Evolutionary conservation across 331 rosid species (phyloP), one percentile per base, ranked within the genome.

Genomic region (Malus hybrid): DNA sequence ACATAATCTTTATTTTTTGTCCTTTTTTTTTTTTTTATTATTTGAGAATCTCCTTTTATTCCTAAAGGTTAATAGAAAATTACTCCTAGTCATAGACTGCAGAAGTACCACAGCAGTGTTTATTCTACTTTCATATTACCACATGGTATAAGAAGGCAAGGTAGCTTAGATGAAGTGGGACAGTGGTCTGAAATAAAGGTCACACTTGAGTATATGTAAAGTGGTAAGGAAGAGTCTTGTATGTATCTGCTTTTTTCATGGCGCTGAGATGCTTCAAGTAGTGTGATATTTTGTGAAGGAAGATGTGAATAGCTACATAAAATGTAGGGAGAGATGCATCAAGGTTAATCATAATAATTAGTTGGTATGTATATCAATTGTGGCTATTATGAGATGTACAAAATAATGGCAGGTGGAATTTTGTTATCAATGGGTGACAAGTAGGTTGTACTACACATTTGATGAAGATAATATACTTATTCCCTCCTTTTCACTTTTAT

Each of bases 221-320:
- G 73, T 69, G 73, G 18, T 39, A 20, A 15, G 12, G 65, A 28
- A 14, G 20, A 69, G 26, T 68, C 4, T 18, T 67, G 36, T 68
- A 39, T 39, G 57, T 66, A 19, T 66, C 70, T 34, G n/a, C 9
- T n/a, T 66, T 67, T 44, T 42, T 20, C 18, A 12, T 67, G 70
- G 48, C 36, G 10, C 63, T 66, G 53, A 72, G 76, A 50, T 30
- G 55, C 78, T 75, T 64, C 64, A 63, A 28, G 3, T 42, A 15
- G 48, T 33, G 72, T 60, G 12, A 62, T 56, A 39, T 18, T 67
- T 42, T 46, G 79, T 79, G 75, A 74, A 63, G 48, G 71, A 56
- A 18, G 62, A 73, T 80, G 85, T 79, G 81, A 63, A 79, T 65
- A 82, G 78, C 79, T 65, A 75, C 58, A 75, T 32, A 42, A 77